Base-by-base conservation (phyloP, 2,329 filamentous ascomycete species). In the Aspergillus thermomutatus region DNA sequence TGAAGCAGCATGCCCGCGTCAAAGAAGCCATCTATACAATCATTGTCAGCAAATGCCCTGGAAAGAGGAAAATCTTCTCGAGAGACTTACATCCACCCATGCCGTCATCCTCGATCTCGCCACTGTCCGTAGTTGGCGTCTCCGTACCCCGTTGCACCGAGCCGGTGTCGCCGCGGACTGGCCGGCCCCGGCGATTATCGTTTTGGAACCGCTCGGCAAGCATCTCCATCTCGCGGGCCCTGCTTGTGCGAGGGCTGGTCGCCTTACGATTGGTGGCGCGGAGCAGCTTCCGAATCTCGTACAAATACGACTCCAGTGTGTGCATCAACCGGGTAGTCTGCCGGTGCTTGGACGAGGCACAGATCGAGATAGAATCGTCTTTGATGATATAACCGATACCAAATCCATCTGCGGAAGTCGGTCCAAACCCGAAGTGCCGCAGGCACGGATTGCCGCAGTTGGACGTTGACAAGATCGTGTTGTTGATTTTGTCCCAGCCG, bases 311-410 rank as follows among this genome's bases (percentile, higher is more conserved):
- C 73, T 97, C 94, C 2, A 97, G 79, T 0, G 91, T 90, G 67
- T 96, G 91, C 59, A 97, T 86, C 69, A 94, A 95, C 5, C 94
- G 87, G 64, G 87, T 87, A 0, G 94, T 99, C 77, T 99, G 94
- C 43, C 94, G 81, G 73, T 99, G 94, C 76, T 97, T 97, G 68
- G 89, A 94, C 14, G 88, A 90, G 0, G 92, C 92, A 73, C 94
- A 97, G 60, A 99, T 93, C 49, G 88, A 91, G 59, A 97, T 90
- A 50, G 86, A 84, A 52, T 94, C 90, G 64, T 95, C 91, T 76
- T 99, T 99, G 83, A 99, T 97, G 68, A 99, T 97, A 78, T 99
- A 99, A 2, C 94, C 94, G 55, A 99, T 97, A 28, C 94, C 94
- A 69, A 97, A 97, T 0, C 94, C 94, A 63, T 97, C 92, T 2